Percentiles rank a stretch among this genome's conserved stretches.
Conservation (phyloP, 1,284 basidiomycete species). For the Ustilago lituana region DNA sequence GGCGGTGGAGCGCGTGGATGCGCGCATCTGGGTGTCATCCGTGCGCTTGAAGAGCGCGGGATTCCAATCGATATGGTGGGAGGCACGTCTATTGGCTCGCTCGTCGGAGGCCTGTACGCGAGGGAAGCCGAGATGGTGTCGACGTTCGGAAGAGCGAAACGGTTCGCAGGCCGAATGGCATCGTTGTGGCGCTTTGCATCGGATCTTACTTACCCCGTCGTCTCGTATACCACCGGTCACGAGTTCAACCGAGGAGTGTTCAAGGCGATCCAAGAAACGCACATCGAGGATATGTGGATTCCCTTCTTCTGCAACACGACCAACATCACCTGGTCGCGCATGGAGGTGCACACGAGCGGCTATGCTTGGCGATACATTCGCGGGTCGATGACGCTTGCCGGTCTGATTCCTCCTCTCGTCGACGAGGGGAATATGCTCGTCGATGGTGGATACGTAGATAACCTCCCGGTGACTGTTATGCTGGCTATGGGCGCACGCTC, state of each 20-base stretch:
- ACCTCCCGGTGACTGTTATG: slow-evolving; percentile 82
- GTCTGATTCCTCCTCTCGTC: slow-evolving; percentile 90
- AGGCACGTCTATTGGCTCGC: slow-evolving; percentile 85
- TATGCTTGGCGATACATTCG: slow-evolving; percentile 77
- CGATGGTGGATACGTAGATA: slow-evolving; percentile 58
- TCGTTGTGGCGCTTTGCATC: slow-evolving; percentile 94
- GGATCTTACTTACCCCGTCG: slow-evolving; percentile 95
- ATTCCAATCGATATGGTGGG: slow-evolving; percentile 87
- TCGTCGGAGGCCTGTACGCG: slow-evolving; percentile 96
- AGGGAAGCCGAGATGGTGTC: slow-evolving; percentile 90
- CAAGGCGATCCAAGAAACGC: slow-evolving; percentile 49
- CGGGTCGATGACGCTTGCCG: slow-evolving; percentile 97
- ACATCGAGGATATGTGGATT: slow-evolving; percentile 98
- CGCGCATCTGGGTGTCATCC: slow-evolving; percentile 88
- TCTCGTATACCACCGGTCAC: slow-evolving; percentile 93
- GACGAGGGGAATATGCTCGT: slow-evolving; percentile 82
- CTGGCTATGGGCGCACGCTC: slow-evolving; percentile 87
- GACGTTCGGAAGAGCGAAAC: slow-evolving; percentile 84
- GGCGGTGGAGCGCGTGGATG: slow-evolving; percentile 95
- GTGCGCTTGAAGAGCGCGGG: slow-evolving; percentile 87
- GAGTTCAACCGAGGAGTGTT: slow-evolving; percentile 54
- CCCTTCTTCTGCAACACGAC: slow-evolving; percentile 99
- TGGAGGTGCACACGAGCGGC: slow-evolving; percentile 96
- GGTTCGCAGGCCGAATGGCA: slow-evolving; percentile 88
- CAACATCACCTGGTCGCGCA: slow-evolving; percentile 94